Evolutionary conservation across 2,329 filamentous ascomycete genomes (phyloP).

Genomic region (Microsporum canis): DNA sequence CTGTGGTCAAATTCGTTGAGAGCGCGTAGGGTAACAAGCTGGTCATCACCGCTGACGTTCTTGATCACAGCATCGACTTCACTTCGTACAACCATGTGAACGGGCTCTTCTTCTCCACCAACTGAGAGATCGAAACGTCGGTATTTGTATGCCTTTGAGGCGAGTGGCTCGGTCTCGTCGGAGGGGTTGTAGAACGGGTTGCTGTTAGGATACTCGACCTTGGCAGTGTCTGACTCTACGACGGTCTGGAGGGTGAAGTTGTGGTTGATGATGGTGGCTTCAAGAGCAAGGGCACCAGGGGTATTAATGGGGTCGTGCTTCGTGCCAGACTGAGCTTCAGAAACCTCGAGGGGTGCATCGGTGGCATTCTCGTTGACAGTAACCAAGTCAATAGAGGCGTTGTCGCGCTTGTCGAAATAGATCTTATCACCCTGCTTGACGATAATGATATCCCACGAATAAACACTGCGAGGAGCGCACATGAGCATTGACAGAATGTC

Average conservation of each 20-base stretch:
- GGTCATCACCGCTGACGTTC: constrained; percentile 86
- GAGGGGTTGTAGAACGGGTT: constrained; percentile 96
- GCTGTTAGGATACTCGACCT: constrained; percentile 72
- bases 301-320: constrained; percentile 94
- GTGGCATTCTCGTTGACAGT: constrained; percentile 98
- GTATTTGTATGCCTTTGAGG: constrained; percentile 98
- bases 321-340: constrained; percentile 44
- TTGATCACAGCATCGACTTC: constrained; percentile 93
- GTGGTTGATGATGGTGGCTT: constrained; percentile 99
- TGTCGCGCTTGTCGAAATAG: constrained; percentile 97
- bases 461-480: constrained; percentile 92
- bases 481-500: constrained; percentile 98
- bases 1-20: constrained; percentile 99
- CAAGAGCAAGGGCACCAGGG: constrained; percentile 81
- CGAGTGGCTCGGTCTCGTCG: constrained; percentile 85
- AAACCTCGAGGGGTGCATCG: constrained; percentile 82
- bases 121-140: constrained; percentile 90
- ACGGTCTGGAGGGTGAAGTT: constrained; percentile 97
- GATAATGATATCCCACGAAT: constrained; percentile 97
- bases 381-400: constrained; percentile 88
- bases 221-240: constrained; percentile 62
- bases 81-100: constrained; percentile 85
- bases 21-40: constrained; percentile 83
- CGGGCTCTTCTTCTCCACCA: constrained; percentile 79
- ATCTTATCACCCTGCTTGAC: constrained; percentile 88